Evolutionary conservation across 2,329 filamentous ascomycete genomes (phyloP), one percentile per base, ranked within the genome.

Genomic region (Fusarium humuli): DNA sequence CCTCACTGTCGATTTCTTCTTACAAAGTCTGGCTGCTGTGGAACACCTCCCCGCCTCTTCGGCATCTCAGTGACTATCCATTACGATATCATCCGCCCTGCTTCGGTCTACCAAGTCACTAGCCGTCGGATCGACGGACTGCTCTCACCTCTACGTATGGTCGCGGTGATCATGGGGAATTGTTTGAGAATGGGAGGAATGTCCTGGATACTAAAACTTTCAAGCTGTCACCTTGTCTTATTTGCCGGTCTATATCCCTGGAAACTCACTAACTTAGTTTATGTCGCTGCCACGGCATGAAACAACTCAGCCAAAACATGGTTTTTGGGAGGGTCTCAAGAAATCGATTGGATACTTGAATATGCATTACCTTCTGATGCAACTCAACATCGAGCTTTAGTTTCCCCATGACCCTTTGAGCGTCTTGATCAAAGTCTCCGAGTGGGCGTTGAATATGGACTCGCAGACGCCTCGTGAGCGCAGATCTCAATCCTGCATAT

Each of bases 321-420:
- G 29, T 46, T 63, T 64, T 56, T 52, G 23, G 27, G 30, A 44
- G 46, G 34, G 18, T 41, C 27, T 48, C 40, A 57, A 47, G 41
- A 27, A 45, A 56, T 49, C 53, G 37, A 65, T 68, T 68, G 63
- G 47, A 57, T 53, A 29, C 45, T 41, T 42, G 14, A 57, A 48
- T 30, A 37, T 48, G 46, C 50, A 49, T 63, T n/a, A 57, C 61
- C 37, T 13, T 22, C 11, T n/a, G 52, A 62, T 71, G 59, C 54
- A 47, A 49, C 64, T 52, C 34, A 27, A 42, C 45, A 56, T 60
- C 29, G 59, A 53, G 46, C 54, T 55, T 47, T 45, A 52, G 64
- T 45, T 69, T 65, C 50, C 57, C 66, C 64, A 57, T 71, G 63
- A 65, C 68, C 67, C 23, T 59, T 56, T 52, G 34, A 57, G 34